Evolutionary conservation across 352 stramenopile genomes (phyloP), one percentile per base, ranked within the genome.

Genomic region (Globisporangium rhizosaccharum): DNA sequence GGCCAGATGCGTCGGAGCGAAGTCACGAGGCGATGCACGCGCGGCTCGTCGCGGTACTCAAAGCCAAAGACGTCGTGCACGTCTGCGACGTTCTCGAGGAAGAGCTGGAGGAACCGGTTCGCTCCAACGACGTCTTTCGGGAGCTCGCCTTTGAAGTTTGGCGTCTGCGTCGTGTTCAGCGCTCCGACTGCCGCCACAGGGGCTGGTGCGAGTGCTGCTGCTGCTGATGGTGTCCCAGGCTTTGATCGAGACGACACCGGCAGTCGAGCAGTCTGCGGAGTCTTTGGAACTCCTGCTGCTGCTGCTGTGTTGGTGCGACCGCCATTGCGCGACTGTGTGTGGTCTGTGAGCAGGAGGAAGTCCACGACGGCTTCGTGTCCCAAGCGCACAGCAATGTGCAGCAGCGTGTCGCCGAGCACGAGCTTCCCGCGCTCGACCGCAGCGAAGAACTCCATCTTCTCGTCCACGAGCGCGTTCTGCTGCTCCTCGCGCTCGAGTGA

Each of bases 391-490:
- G 81, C 77, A 36, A 93, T 68, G 46, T 93, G 83, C 23, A 93
- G 62, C 47, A 93, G 28, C 20, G 83, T 91, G 55, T 91, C 83
- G 14, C 81, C 83, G 30, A 91, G 59, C 5, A 81, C 77, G 41
- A 93, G 71, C 23, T 59, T 70, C 0, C 77, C 79, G 9, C 68
- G 46, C 64, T 90, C 79, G 1, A 91, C 61, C 0, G 81, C 83
- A 2, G 68, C 62, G 42, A 88, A 90, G 59, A 93, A 86, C 56
- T 88, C 74, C 74, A 88, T 88, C 30, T 89, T 88, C 64, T 93
- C 81, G 61, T 88, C 73, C 52, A 85, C 66, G 28, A 90, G 67
- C 28, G 68, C 68, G 20, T 78, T 71, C 12, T 65, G 56, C 39
- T 59, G 65, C 26, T 70, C 56, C 45, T 90, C 81, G 46, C 74